phyloP scores from a whole-genome alignment of 345 rosid genomes.

The Arabidopsis arenosa region DNA sequence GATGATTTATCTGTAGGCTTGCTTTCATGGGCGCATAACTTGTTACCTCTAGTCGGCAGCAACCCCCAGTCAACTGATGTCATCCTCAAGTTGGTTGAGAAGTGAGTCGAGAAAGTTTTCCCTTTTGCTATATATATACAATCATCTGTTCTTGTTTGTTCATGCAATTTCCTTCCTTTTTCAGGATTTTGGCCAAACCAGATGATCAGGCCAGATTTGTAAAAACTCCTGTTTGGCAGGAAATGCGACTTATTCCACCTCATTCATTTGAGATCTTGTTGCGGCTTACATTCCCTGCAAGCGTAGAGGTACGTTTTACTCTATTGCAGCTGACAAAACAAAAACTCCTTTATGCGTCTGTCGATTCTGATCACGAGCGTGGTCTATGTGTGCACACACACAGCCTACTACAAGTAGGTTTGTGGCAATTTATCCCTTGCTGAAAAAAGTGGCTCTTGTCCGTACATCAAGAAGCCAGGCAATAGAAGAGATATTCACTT shows the following conservation, averaged over 20 bases:
- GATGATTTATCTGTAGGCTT: slow-evolving; percentile 63
- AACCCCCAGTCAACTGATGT: slow-evolving; percentile 64
- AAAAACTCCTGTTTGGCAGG: too few relatives aligned
- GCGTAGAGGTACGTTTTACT: neutral
- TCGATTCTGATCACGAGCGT: neutral
- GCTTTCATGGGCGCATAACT: slow-evolving; percentile 58
- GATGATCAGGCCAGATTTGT: too few relatives aligned
- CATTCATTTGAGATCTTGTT: neutral
- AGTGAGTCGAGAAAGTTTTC: slow-evolving; percentile 22
- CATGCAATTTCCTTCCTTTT: neutral
- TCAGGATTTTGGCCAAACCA: neutral
- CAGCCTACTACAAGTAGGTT: neutral
- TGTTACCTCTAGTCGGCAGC: slow-evolving; percentile 53
- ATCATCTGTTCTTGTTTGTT: too few relatives aligned
- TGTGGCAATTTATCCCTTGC: neutral
- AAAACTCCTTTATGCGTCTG: neutral
- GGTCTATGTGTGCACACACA: neutral
- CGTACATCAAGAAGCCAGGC: neutral
- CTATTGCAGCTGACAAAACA: neutral
- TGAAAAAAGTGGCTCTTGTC: neutral
- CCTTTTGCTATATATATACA: neutral
- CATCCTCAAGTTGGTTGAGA: slow-evolving; percentile 57
- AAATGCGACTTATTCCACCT: neutral
- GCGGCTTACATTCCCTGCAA: neutral
- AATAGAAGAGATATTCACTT: neutral